Percentiles rank a stretch among this genome's conserved stretches.
These are phyloP conservation scores for Annona squamosa DNA, from an alignment of 164 flowering plant species.

Conservation along the genomic window DNA sequence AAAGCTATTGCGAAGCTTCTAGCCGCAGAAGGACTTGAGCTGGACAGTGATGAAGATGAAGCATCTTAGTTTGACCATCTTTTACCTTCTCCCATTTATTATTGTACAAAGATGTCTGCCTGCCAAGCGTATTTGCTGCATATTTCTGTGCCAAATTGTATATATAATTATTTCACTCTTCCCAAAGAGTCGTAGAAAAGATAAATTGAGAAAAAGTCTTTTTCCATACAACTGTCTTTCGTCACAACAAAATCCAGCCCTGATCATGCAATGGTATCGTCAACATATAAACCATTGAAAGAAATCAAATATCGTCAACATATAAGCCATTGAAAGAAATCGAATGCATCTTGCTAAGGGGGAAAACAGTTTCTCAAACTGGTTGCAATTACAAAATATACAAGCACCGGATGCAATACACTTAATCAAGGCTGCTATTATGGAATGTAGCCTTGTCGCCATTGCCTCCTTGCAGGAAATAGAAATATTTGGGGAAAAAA, in stretches of 20 bases:
- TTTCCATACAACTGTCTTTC: not conserved
- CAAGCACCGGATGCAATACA: too few species aligned
- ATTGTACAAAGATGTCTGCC: not conserved
- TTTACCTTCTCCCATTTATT: not conserved
- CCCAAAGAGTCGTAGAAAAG: not conserved
- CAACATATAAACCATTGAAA: too few species aligned
- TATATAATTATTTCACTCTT: constrained; percentile 14
- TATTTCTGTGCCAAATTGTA: constrained; percentile 18
- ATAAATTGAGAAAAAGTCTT: not conserved
- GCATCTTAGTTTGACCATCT: constrained; percentile 11
- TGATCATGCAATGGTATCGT: too few species aligned
- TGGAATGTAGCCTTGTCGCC: too few species aligned
- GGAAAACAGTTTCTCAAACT: too few species aligned
- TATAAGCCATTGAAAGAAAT: too few species aligned
- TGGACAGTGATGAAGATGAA: constrained; percentile 57
- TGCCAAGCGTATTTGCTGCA: not conserved
- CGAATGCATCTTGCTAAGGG: too few species aligned
- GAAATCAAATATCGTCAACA: too few species aligned
- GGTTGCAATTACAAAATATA: too few species aligned
- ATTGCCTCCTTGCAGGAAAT: not conserved
- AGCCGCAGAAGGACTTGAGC: constrained; percentile 93
- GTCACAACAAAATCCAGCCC: too few species aligned
- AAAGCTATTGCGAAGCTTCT: constrained; percentile 56
- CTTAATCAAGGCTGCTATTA: too few species aligned
- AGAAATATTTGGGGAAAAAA: too few species aligned